phyloP scores from a whole-genome alignment of 192 early-diverging fungal genomes.

The Coemansia guatemalensis region DNA sequence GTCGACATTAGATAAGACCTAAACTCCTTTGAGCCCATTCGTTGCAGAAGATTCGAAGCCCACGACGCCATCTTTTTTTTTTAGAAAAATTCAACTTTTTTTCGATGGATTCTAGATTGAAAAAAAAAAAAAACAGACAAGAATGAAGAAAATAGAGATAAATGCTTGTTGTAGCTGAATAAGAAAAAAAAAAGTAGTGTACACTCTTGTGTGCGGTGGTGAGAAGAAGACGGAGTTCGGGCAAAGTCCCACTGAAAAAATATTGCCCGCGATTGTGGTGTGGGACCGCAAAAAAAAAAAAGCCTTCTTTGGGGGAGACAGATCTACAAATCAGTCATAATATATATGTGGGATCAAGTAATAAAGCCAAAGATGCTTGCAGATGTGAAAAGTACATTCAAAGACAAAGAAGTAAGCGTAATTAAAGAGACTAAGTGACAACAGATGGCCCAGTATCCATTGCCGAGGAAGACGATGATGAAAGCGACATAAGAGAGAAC shows the following conservation, averaged over 20 bases:
- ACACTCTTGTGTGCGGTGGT: no score
- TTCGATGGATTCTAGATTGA: neutral
- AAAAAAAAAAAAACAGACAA: constrained; percentile 2
- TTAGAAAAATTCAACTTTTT: no score
- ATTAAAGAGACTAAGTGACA: neutral
- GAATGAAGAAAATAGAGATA: constrained; percentile 2
- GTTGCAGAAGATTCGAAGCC: constrained; percentile 53
- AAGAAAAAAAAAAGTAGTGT: no score
- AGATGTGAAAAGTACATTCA: neutral
- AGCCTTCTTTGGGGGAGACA: no score
- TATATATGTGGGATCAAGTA: no score
- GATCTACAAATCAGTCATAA: no score
- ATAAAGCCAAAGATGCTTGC: no score
- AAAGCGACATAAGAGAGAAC: constrained; percentile 53
- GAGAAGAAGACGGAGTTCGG: no score
- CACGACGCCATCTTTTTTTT: constrained; percentile 53
- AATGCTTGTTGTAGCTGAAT: neutral
- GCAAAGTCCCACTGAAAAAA: neutral
- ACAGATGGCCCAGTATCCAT: neutral
- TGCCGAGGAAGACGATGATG: constrained; percentile 12
- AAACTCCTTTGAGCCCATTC: constrained; percentile 63
- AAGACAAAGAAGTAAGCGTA: no score
- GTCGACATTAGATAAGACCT: constrained; percentile 69
- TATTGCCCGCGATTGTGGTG: no score
- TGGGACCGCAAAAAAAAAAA: no score